Base-by-base conservation (phyloP, 2,329 filamentous ascomycete species). In the Basipetospora sp. region DNA sequence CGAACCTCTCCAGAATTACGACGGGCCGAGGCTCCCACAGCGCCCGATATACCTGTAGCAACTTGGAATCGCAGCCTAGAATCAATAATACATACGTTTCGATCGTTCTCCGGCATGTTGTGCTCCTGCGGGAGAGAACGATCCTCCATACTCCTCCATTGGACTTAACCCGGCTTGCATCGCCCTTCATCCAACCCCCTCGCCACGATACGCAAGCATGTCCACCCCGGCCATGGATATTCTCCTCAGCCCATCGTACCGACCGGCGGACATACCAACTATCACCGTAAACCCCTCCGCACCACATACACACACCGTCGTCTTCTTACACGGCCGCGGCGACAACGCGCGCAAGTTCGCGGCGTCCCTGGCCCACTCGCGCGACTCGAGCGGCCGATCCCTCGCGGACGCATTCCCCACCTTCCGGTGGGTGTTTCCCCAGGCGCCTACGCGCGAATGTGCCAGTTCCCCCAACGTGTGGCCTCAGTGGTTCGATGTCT, bases 401-500 rank as follows among this genome's bases (percentile, higher is more conserved):
- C 57, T 68, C 2, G 34, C 48, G 16, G 53, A 61, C 3, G 46
- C 50, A 5, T 61, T 67, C 25, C 63, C 66, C 5, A 55, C 57
- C 5, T 55, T 67, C 45, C 57, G 60, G 38, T 69, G 63, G 60
- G 62, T 69, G 8, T 70, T 69, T 36, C 64, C 65, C 8, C 55
- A 58, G 37, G 61, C 64, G 2, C 57, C 57, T 10, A 16, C 48
- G 26, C 47, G 50, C 37, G 29, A 49, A 35, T 45, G 50, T 32
- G 51, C 54, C 38, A 41, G 37, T 4, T 42, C 38, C 11, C 44
- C 43, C 6, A 2, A 20, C 13, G 18, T 11, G 19, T 19, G 39
- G 53, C 35, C 58, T 8, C 63, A 67, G 45, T 71, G 66, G 67
- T 71, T 70, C 47, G 65, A 71, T 45, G 55, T 68, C 26, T 64